Evolutionary conservation across 2,329 filamentous ascomycete species (phyloP).

Genomic region (Neofusicoccum ribis): DNA sequence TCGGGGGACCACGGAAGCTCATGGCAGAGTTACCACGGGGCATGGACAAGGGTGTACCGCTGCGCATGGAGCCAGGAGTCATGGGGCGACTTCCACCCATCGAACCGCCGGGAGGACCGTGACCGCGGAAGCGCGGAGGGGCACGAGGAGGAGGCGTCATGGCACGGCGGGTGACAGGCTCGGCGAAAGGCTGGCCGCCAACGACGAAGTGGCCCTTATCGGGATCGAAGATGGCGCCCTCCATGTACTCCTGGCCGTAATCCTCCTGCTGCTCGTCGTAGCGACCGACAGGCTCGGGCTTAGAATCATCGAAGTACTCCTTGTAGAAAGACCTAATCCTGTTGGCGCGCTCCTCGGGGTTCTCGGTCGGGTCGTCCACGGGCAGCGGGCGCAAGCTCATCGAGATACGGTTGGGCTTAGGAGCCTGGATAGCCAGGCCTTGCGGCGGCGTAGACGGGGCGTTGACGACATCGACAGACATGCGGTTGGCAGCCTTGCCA

Average conservation of each 20-base stretch:
- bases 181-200: conserved; percentile 65
- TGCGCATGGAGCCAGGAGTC: conserved; percentile 22
- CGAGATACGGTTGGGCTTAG: conserved; percentile 52
- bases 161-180: conserved; percentile 82
- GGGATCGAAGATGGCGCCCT: conserved; percentile 56
- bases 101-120: conserved; percentile 40
- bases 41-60: conserved; percentile 22
- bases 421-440: conserved; percentile 6
- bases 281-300: conserved; percentile 43
- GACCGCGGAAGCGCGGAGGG: conserved; percentile 55
- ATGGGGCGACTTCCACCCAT: conserved; percentile 22
- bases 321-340: conserved; percentile 98
- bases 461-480: neutral
- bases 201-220: conserved; percentile 65
- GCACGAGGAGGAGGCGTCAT: conserved; percentile 89
- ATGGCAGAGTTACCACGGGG: conserved; percentile 44
- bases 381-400: conserved; percentile 78
- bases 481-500: neutral
- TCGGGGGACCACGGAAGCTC: conserved; percentile 43
- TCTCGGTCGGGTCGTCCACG: conserved; percentile 77
- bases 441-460: conserved; percentile 7
- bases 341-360: conserved; percentile 92
- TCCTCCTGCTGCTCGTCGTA: conserved; percentile 69
- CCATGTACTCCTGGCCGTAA: conserved; percentile 68
- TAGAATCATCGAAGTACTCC: conserved; percentile 94